Evolutionary conservation across 2,329 filamentous ascomycete genomes (phyloP), one percentile per base, ranked within the genome.

Genomic region (Plenodomus tracheiphilus): DNA sequence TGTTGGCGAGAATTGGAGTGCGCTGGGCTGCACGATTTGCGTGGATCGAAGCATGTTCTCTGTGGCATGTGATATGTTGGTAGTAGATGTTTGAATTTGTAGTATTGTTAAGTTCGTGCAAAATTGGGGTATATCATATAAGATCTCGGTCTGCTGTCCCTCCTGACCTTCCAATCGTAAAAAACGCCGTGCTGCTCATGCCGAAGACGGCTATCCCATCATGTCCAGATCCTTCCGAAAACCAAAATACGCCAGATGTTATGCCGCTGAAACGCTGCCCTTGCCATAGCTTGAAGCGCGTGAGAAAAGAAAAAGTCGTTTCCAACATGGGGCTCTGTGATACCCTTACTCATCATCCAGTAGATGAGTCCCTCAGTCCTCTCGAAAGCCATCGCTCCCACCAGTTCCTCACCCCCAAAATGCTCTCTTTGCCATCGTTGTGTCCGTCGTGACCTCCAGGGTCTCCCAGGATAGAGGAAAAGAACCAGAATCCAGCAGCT

Each of bases 401-500:
- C 77, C 81, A 85, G 40, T 76, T 75, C 48, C 81, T 72, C 25
- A 86, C 77, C 3, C 77, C 78, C 2, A 86, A 69, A 3, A 85
- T 82, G 11, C 82, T 80, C 18, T 82, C 81, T 44, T 79, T 75
- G 11, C 84, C 84, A 56, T 86, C 84, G 53, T 86, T 84, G 54
- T 79, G 78, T 20, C 80, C 78, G 58, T 81, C 80, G 22, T 78
- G 79, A 35, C 80, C 80, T 46, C 83, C 82, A 22, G 84, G 84
- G 66, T 86, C 84, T 4, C 84, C 84, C 41, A 86, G 71, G 10
- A 85, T 80, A 59, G 78, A 78, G 19, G 81, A 77, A 61, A 83
- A 84, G 43, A 84, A 71, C 84, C 83, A 86, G 71, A 85, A 86
- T 17, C 76, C 79, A 1, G 81, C 83, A 0, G 82, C 77, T 0